Base-by-base conservation (phyloP, 768 basidiomycete genomes). In the Pisolithus tinctorius region DNA sequence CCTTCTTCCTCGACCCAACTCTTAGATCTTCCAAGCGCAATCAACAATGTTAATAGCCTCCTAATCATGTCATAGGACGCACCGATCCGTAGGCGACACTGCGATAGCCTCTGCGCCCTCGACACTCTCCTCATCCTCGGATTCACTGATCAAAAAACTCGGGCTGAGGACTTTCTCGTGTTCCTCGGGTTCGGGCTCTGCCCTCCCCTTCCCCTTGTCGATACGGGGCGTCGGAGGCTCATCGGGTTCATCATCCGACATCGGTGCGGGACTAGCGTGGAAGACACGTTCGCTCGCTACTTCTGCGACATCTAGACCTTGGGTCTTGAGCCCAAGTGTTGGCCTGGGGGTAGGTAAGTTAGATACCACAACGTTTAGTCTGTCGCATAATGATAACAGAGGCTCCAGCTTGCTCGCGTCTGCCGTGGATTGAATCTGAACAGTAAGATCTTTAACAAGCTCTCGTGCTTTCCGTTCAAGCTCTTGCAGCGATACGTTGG, bases 1-100 rank as follows among this genome's bases (percentile, higher is more conserved):
- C 93, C 93, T 65, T 99, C 96, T 64, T 98, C 96, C 50, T 83
- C 88, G 0, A 94, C 86, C 85, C 88, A 90, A 47, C 76, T 82
- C 56, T 82, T 75, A 25, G 86, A 88, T 45, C 88, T 86, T 47
- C 17, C 14, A 16, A 13, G 27, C 1, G 26, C 30, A 37, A 43
- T n/a, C 10, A 17, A n/a, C 48, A 36, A 37, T 39, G 34, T 31
- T 13, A 45, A 17, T 25, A 1, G 23, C 38, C 1, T n/a, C 16
- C 57, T 29, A 52, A 17, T 34, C 38, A 49, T 34, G 1, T 14
- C 31, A 27, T 14, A 20, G 20, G 29, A 54, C 51, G 26, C 42
- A 68, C 78, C 57, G 47, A 85, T 84, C 81, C 69, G 56, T 84
- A 17, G 58, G 61, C 27, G 58, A 49, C 3, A 34, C 34, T 25